A percentile compares a stretch with the other conserved stretches of the same genome.
These are phyloP conservation scores for Ogataea naganishii DNA, from an alignment of 805 yeast genomes.

Conservation along the genomic window DNA sequence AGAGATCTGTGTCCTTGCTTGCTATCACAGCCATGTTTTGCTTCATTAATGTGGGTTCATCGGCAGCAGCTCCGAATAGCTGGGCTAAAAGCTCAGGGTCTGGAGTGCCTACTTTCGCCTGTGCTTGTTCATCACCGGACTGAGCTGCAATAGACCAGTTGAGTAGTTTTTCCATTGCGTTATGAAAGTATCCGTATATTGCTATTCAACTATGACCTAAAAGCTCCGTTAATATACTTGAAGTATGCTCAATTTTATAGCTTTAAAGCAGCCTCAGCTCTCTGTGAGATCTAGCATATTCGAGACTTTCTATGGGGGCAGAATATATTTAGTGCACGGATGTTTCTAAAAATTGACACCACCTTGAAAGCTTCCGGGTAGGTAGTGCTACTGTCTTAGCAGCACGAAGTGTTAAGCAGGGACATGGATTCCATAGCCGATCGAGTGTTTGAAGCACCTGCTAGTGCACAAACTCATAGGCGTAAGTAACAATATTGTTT, in stretches of 20 bases:
- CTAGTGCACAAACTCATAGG: slow-evolving; percentile 15
- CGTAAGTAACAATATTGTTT: slow-evolving; percentile 21
- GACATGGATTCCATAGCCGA: slow-evolving; percentile 65
- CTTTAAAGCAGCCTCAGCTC: no score
- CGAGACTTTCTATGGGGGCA: no score
- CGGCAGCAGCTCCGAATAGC: slow-evolving; percentile 67
- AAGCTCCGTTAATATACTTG: no score
- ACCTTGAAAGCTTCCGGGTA: no score
- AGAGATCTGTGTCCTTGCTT: slow-evolving; percentile 50
- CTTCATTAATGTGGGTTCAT: slow-evolving; percentile 84
- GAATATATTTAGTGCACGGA: no score
- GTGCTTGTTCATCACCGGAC: slow-evolving; percentile 62
- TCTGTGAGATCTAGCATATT: no score
- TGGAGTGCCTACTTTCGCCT: slow-evolving; percentile 53
- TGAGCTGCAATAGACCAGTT: slow-evolving; percentile 88
- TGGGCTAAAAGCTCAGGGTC: slow-evolving; percentile 76
- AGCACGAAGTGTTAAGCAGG: slow-evolving; percentile 2
- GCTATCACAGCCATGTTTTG: slow-evolving; percentile 57
- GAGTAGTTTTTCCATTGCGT: slow-evolving; percentile 73
- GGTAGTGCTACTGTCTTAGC: no score
- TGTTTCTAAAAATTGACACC: no score
- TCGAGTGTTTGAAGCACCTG: slow-evolving; percentile 32
- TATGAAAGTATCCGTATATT: not conserved
- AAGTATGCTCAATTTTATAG: no score
- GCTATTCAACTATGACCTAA: no score